Evolutionary conservation across 306 rosid genomes (phyloP).

Genomic region (Citrullus mucosospermus): DNA sequence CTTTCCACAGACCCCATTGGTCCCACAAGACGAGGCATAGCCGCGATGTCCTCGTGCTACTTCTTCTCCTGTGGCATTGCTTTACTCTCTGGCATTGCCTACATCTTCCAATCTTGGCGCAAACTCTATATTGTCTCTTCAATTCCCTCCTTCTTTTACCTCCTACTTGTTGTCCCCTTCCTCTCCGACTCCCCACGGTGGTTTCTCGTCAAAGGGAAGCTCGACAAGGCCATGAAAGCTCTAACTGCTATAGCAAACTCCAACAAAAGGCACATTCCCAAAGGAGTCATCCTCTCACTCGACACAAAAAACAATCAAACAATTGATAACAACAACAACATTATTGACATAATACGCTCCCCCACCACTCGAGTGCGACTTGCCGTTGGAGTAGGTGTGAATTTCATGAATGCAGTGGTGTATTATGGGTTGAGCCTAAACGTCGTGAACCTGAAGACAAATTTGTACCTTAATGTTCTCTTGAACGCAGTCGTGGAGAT

Average conservation of each 20-base stretch:
- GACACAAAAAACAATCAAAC: slow-evolving; percentile 16
- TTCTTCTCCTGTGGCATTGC: slow-evolving; percentile 77
- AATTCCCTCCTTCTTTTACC: slow-evolving; percentile 57
- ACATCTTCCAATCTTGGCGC: slow-evolving; percentile 53
- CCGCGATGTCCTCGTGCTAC: slow-evolving; percentile 76
- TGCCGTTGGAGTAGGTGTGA: slow-evolving; percentile 18
- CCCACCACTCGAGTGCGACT: slow-evolving; percentile 29
- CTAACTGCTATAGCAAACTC: slow-evolving; percentile 46
- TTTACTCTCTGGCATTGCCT: slow-evolving; percentile 45
- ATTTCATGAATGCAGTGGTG: slow-evolving; percentile 28
- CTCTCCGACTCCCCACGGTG: slow-evolving; percentile 76
- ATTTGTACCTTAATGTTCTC: slow-evolving; percentile 31
- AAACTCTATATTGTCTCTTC: slow-evolving; percentile 49
- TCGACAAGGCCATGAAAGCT: slow-evolving; percentile 37
- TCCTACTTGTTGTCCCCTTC: slow-evolving; percentile 37
- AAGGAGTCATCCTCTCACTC: slow-evolving; percentile 24
- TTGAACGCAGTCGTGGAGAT: slow-evolving; percentile 37
- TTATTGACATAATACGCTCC: slow-evolving; percentile 24
- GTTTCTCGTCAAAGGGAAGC: slow-evolving; percentile 60
- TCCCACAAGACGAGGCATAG: slow-evolving; percentile 44
- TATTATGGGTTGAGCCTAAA: slow-evolving; percentile 42
- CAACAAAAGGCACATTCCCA: slow-evolving; percentile 42
- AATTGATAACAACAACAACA: slow-evolving; percentile 3
- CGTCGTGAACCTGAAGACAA: slow-evolving; percentile 5
- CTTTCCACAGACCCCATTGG: slow-evolving; percentile 66